A percentile compares a stretch with the other conserved stretches of the same genome.
These are phyloP conservation scores for Trichoderma sp. DNA, from an alignment of 2,329 filamentous ascomycete genomes.

Conservation along the genomic window DNA sequence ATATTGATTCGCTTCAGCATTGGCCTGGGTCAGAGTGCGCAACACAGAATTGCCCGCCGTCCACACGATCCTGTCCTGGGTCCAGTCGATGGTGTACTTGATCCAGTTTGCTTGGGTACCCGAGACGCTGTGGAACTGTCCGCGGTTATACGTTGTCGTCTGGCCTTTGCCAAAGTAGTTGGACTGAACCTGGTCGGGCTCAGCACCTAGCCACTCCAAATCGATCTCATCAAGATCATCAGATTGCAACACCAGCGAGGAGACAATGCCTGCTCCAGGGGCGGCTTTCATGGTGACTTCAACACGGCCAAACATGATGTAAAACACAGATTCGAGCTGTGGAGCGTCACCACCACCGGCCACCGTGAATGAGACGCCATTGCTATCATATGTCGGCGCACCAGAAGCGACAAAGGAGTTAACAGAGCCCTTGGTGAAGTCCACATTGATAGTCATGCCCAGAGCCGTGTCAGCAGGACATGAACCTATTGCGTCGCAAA, in stretches of 20 bases:
- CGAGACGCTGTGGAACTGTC: conserved; percentile 68
- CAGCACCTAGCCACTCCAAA: conserved; percentile 89
- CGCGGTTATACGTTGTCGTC: conserved; percentile 81
- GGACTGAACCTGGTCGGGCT: conserved; percentile 76
- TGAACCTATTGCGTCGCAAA: conserved; percentile 38
- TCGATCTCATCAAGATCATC: conserved; percentile 95
- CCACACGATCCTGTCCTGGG: conserved; percentile 79
- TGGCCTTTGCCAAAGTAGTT: conserved; percentile 97
- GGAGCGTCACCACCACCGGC: conserved; percentile 76
- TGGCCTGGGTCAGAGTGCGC: conserved; percentile 67
- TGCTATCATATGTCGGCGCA: conserved; percentile 67
- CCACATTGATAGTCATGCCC: conserved; percentile 76
- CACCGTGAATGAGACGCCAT: conserved; percentile 82
- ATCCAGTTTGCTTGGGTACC: conserved; percentile 74
- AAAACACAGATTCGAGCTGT: conserved; percentile 85
- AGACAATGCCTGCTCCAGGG: conserved; percentile 87
- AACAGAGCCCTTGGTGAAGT: conserved; percentile 76
- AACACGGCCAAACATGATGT: conserved; percentile 98
- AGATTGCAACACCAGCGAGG: conserved; percentile 85
- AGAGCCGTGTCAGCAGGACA: conserved; percentile 79
- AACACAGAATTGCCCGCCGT: conserved; percentile 75
- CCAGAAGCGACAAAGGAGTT: conserved; percentile 74
- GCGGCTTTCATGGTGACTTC: conserved; percentile 83
- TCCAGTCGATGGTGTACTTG: conserved; percentile 93
- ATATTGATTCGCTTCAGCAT: conserved; percentile 73